Evolutionary conservation across 2,329 filamentous ascomycete species (phyloP), one percentile per base, ranked within the genome.

Genomic region (Calonectria ilicicola): DNA sequence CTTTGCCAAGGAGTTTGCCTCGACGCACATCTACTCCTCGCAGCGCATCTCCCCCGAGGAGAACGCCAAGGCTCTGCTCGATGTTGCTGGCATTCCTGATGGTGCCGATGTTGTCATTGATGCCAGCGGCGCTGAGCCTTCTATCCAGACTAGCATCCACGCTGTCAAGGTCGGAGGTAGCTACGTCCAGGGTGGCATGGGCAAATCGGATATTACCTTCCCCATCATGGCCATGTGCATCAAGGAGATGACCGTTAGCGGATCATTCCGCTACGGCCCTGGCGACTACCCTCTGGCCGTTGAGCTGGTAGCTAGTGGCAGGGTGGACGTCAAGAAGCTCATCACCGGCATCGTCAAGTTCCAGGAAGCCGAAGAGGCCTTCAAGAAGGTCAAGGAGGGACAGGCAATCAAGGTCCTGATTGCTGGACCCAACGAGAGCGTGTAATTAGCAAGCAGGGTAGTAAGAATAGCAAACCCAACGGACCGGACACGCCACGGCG

Each of bases 141-240:
- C 91, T 12, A 95, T 96, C 79, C 94, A 96, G 85, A 89, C 93
- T 0, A 90, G 90, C 40, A 89, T 96, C 79, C 93, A 96, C 84
- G 89, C 89, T 23, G 89, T 95, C 29, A 89, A 92, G 75, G 87
- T 88, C 58, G 94, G 94, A 69, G 94, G 94, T 38, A 92, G 90
- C 19, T 96, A 95, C 79, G 93, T 97, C 10, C 95, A 97, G 86
- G 95, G 92, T 72, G 96, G 96, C 68, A 98, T 98, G 95, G 96
- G 96, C 81, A 94, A 93, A 82, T 84, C 91, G 46, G 94, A 98
- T 80, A 96, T 98, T 83, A 94, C 85, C 10, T 98, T 98, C 87
- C 96, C 96, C 65, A 98, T 98, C 82, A 94, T 96, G 90, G 93
- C 94, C 6, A 88, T 97, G 81, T 97, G 95, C 83, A 89, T 92